These are phyloP conservation scores for Thelonectria olida DNA, from an alignment of 2,329 filamentous ascomycete genomes.

Conservation along the genomic window DNA sequence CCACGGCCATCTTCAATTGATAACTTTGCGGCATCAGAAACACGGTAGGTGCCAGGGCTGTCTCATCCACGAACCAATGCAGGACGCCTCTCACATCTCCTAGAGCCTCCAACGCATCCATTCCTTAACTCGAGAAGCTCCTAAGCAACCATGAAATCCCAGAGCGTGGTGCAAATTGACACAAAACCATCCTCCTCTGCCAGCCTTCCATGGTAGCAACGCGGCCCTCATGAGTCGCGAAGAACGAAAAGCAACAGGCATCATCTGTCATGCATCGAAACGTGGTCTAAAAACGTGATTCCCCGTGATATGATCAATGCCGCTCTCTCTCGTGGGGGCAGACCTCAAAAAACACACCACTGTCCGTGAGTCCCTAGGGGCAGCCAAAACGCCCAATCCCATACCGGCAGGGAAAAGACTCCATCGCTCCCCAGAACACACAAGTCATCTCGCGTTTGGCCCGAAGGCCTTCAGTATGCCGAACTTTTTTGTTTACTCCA, in stretches of 20 bases:
- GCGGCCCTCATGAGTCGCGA: constrained; percentile 42
- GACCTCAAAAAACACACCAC: constrained; percentile 39
- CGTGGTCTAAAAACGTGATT: constrained; percentile 57
- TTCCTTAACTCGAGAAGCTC: constrained; percentile 30
- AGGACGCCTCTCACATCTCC: constrained; percentile 35
- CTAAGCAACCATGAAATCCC: constrained; percentile 33
- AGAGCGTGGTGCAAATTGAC: constrained; percentile 36
- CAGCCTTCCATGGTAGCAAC: constrained; percentile 38
- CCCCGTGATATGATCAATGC: constrained; percentile 48
- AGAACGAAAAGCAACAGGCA: constrained; percentile 56
- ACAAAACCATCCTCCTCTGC: constrained; percentile 33
- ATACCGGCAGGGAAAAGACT: constrained; percentile 41
- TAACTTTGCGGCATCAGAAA: constrained; percentile 39
- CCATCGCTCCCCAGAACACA: constrained; percentile 43
- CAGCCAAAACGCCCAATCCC: constrained; percentile 41
- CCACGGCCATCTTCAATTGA: constrained; percentile 41
- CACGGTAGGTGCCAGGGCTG: constrained; percentile 32
- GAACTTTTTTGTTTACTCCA: constrained; percentile 26
- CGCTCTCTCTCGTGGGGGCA: constrained; percentile 41
- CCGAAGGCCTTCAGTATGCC: constrained; percentile 31
- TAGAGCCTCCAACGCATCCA: constrained; percentile 27
- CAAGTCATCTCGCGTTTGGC: constrained; percentile 39
- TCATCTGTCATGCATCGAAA: constrained; percentile 61
- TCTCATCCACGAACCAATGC: constrained; percentile 31
- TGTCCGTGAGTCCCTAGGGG: constrained; percentile 38